A percentile compares a stretch with the other conserved stretches of the same genome.
phyloP scores from a whole-genome alignment of 164 flowering plant genomes.

The Vitis rupestris region DNA sequence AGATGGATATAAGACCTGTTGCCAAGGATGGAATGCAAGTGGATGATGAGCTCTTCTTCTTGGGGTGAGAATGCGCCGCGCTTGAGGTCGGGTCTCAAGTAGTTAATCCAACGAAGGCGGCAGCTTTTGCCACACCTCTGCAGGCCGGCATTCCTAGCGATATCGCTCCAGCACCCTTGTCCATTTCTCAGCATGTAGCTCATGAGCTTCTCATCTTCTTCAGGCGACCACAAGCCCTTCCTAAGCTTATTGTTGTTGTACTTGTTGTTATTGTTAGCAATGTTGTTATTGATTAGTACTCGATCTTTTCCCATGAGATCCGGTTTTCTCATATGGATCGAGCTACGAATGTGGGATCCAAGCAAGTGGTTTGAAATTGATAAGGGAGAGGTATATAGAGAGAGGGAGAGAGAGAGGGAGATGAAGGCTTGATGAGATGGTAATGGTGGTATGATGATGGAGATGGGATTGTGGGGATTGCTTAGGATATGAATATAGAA shows the following conservation, averaged over 20 bases:
- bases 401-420: constrained; percentile 7
- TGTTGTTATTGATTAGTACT: background rate
- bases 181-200: constrained; percentile 67
- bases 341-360: background rate
- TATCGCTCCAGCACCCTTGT: constrained; percentile 81
- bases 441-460: constrained; percentile 47
- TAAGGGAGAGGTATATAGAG: constrained; percentile 10
- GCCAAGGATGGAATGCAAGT: constrained; percentile 69
- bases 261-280: constrained; percentile 10
- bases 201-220: constrained; percentile 73
- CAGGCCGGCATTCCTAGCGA: constrained; percentile 69
- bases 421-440: constrained; percentile 46
- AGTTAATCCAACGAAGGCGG: constrained; percentile 78
- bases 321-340: constrained; percentile 41
- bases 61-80: constrained; percentile 67
- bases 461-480: constrained; percentile 43
- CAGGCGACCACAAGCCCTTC: constrained; percentile 79
- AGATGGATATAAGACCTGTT: constrained; percentile 47
- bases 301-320: constrained; percentile 26
- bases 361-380: constrained; percentile 11
- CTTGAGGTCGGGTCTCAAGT: constrained; percentile 71
- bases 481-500: constrained; percentile 33
- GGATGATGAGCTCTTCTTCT: constrained; percentile 65
- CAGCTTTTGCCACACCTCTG: constrained; percentile 79
- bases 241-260: constrained; percentile 37